Evolutionary conservation across 176 grass and related monocot species (phyloP).

Genomic region (Tuctoria greenei): DNA sequence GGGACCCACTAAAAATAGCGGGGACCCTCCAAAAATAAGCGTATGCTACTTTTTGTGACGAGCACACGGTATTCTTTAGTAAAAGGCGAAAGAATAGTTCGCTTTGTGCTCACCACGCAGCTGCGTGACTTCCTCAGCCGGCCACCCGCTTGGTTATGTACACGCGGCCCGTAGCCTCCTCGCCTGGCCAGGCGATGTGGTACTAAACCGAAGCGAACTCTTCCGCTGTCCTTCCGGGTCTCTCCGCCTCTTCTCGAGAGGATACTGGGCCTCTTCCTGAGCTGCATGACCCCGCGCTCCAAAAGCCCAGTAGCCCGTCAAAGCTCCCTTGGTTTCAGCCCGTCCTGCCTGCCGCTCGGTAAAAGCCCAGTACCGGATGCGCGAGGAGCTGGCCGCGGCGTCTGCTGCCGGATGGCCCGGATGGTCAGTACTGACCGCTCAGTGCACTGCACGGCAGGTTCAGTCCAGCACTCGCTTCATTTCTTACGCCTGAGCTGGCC

Average conservation of each 20-base stretch:
- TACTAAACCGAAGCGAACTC: not conserved
- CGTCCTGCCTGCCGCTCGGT: too few relatives aligned
- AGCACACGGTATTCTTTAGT: constrained; percentile 70
- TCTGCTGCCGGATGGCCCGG: too few relatives aligned
- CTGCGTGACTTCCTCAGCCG: not conserved
- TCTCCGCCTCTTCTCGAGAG: not conserved
- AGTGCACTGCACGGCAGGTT: too few relatives aligned
- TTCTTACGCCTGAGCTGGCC: too few relatives aligned
- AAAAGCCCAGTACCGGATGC: too few relatives aligned
- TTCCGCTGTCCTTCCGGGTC: not conserved
- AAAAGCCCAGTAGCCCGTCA: not conserved
- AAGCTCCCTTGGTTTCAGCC: not conserved
- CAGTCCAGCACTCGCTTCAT: too few relatives aligned
- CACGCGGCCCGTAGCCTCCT: not conserved
- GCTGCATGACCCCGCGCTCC: too few relatives aligned
- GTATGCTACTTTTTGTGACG: constrained; percentile 32
- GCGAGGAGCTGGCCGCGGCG: too few relatives aligned
- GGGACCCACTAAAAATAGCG: not conserved
- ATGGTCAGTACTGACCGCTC: too few relatives aligned
- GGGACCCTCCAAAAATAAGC: not conserved
- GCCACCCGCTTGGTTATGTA: not conserved
- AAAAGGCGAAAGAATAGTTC: constrained; percentile 79
- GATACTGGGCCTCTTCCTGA: too few relatives aligned
- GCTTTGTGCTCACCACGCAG: constrained; percentile 41
- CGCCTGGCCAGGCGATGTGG: not conserved